Evolutionary conservation across 805 yeast genomes (phyloP).

Genomic region (Debaryomyces tyrocola): DNA sequence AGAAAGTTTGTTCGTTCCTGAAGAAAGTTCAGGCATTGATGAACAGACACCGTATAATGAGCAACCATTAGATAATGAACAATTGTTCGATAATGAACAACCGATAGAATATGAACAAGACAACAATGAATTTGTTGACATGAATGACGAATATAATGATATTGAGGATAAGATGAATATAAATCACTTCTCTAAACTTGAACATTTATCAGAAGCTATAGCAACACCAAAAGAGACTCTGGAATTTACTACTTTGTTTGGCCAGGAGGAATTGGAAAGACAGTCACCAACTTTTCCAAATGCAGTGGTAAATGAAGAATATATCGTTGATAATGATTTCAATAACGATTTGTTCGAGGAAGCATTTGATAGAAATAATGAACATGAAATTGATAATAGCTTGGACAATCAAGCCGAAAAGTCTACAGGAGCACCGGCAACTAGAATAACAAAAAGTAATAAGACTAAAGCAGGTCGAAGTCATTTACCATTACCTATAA

Average conservation of each 20-base stretch:
- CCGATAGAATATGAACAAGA: not conserved
- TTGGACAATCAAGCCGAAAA: not conserved
- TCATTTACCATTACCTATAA: conserved; percentile 7
- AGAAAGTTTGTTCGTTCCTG: no score
- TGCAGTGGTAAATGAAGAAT: conserved; percentile 11
- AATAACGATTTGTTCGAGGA: conserved; percentile 2
- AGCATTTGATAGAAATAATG: conserved; percentile 1
- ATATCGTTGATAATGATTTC: conserved; percentile 9
- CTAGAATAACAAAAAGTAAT: not conserved
- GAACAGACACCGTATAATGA: no score
- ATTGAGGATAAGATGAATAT: no score
- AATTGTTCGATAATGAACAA: not conserved
- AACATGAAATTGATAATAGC: not conserved
- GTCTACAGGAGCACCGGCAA: not conserved
- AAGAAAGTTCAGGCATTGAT: no score
- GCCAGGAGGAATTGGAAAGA: no score
- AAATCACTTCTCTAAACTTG: not conserved
- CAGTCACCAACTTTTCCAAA: conserved; percentile 1
- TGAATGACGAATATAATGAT: no score
- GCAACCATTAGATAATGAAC: no score
- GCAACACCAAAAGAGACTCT: not conserved
- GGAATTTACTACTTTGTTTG: no score
- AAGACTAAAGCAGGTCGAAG: not conserved
- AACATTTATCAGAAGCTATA: not conserved
- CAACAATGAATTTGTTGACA: not conserved